phyloP scores from a whole-genome alignment of 805 yeast species.

The Nakazawaea ishiwadae region DNA sequence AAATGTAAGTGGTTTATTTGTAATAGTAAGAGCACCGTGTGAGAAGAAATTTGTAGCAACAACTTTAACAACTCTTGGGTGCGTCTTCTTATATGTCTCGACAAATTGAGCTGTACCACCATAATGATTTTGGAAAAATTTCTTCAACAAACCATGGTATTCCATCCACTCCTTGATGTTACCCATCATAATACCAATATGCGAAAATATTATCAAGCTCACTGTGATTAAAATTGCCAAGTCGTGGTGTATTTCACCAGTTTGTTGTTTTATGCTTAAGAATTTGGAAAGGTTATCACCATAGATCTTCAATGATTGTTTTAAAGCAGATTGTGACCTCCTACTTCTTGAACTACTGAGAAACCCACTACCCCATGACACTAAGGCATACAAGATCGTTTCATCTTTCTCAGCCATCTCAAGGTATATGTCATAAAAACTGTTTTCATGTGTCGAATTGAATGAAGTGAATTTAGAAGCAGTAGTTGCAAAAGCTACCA shows the following conservation, averaged over 20 bases:
- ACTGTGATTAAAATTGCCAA: neutral
- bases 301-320: slow-evolving; percentile 2
- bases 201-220: neutral
- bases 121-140: slow-evolving; percentile 2
- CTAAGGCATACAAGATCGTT: neutral
- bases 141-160: slow-evolving; percentile 2
- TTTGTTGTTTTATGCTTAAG: neutral
- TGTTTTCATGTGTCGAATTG: neutral
- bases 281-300: slow-evolving; percentile 1
- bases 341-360: neutral
- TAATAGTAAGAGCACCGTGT: neutral
- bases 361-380: slow-evolving; percentile 2
- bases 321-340: neutral
- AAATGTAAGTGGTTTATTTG: neutral
- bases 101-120: neutral
- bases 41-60: slow-evolving; percentile 1
- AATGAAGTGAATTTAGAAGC: neutral
- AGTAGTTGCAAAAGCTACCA: neutral
- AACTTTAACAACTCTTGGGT: slow-evolving; percentile 2
- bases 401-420: slow-evolving; percentile 3
- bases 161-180: slow-evolving; percentile 7
- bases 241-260: neutral
- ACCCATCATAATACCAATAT: slow-evolving; percentile 1
- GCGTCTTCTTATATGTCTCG: neutral
- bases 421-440: slow-evolving; percentile 3